phyloP scores from a whole-genome alignment of 1,284 basidiomycete species.

The Phellopilus nigrolimitatus region DNA sequence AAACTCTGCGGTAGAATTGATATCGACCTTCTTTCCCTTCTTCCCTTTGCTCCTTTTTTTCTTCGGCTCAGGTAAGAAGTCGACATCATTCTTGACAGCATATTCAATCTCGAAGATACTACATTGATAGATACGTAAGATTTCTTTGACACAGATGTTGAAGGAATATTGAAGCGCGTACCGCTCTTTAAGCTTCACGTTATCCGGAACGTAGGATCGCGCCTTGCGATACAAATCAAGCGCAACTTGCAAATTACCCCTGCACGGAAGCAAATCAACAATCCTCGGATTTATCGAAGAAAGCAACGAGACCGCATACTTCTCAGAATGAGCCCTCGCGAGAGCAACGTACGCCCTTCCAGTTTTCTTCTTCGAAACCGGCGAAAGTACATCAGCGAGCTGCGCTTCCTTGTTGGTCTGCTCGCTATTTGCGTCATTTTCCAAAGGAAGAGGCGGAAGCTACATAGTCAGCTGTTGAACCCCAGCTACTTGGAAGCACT shows the following conservation, averaged over 20 bases:
- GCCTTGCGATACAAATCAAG: conserved; percentile 73
- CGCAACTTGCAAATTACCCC: conserved; percentile 67
- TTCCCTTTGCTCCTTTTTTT: conserved; percentile 35
- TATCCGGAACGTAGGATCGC: conserved; percentile 71
- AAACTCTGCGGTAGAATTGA: conserved; percentile 1
- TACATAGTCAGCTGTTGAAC: conserved; percentile 14
- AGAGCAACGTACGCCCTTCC: conserved; percentile 71
- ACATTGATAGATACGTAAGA: conserved; percentile 6
- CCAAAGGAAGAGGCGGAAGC: conserved; percentile 19
- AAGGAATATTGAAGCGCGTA: conserved; percentile 61
- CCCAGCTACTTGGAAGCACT: conserved; percentile 26
- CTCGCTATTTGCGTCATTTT: conserved; percentile 38
- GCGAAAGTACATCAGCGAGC: conserved; percentile 57
- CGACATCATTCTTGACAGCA: conserved; percentile 55
- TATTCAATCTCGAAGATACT: conserved; percentile 75
- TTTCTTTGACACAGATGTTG: conserved; percentile 41
- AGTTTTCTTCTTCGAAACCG: conserved; percentile 68
- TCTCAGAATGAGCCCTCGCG: conserved; percentile 70
- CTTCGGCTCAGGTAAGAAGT: conserved; percentile 63
- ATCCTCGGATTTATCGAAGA: neutral
- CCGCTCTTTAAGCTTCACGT: conserved; percentile 77
- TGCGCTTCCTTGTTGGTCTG: conserved; percentile 53
- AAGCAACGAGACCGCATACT: conserved; percentile 40
- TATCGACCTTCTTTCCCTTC: conserved; percentile 30
- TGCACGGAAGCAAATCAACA: conserved; percentile 27